These are phyloP conservation scores for Xylaria intraflava DNA, from an alignment of 495 filamentous ascomycete genomes.

Conservation along the genomic window DNA sequence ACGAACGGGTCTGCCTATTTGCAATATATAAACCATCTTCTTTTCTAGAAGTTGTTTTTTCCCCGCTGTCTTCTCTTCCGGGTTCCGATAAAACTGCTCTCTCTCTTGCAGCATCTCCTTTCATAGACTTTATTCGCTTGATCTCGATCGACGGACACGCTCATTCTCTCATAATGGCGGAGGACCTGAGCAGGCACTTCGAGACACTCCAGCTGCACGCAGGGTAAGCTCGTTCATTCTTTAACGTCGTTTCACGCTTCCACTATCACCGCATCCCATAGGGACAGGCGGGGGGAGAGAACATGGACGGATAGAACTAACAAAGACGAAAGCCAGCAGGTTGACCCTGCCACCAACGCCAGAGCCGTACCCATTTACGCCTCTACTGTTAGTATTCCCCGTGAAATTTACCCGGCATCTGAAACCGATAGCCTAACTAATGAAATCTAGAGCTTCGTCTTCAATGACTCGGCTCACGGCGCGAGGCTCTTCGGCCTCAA, in stretches of 20 bases:
- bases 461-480: conserved; percentile 96
- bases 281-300: background rate
- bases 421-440: conserved; percentile 6
- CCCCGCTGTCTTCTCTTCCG: too few species aligned
- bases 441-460: conserved; percentile 64
- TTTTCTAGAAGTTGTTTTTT: too few species aligned
- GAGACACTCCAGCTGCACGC: conserved; percentile 97
- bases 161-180: conserved; percentile 16
- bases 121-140: background rate
- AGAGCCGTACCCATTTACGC: conserved; percentile 96
- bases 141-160: background rate
- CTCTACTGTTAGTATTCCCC: conserved; percentile 58
- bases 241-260: background rate
- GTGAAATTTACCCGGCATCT: background rate
- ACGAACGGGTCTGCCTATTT: too few species aligned
- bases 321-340: conserved; percentile 58
- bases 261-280: too few species aligned
- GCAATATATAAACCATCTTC: too few species aligned
- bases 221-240: conserved; percentile 53
- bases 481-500: conserved; percentile 95
- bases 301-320: conserved; percentile 12
- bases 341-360: conserved; percentile 80
- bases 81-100: background rate
- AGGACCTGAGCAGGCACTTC: conserved; percentile 51
- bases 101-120: background rate